Percentiles rank a stretch among this genome's conserved stretches.
Evolutionary conservation across 768 basidiomycete genomes (phyloP).

Genomic region (Boletus insuetus): DNA sequence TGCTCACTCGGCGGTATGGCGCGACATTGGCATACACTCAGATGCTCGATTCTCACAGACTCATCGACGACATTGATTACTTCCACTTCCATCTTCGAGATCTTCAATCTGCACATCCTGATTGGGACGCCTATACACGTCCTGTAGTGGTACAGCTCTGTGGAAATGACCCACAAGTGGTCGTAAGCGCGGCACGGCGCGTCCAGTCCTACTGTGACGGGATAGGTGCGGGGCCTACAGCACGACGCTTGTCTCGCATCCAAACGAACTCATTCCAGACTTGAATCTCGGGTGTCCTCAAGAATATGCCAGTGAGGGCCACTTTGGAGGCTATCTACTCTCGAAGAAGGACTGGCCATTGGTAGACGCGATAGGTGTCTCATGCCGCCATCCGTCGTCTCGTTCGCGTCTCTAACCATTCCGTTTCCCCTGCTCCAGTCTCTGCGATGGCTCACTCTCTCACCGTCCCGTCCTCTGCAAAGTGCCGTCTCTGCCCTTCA

Average conservation of each 20-base stretch:
- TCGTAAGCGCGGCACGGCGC: slow-evolving; percentile 60
- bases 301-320: slow-evolving; percentile 59
- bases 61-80: slow-evolving; percentile 64
- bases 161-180: slow-evolving; percentile 62
- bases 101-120: slow-evolving; percentile 32
- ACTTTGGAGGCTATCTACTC: slow-evolving; percentile 76
- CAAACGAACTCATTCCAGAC: slow-evolving; percentile 41
- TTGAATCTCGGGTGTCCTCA: slow-evolving; percentile 83
- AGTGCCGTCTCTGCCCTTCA: slow-evolving; percentile 57
- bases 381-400: not conserved
- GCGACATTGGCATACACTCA: slow-evolving; percentile 73
- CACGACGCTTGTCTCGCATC: not conserved
- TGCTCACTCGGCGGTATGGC: slow-evolving; percentile 58
- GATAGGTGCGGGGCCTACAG: slow-evolving; percentile 48
- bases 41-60: slow-evolving; percentile 64
- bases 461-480: slow-evolving; percentile 61
- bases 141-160: slow-evolving; percentile 73
- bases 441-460: slow-evolving; percentile 62
- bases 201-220: slow-evolving; percentile 62
- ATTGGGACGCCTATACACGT: slow-evolving; percentile 24
- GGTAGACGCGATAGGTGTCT: slow-evolving; percentile 58
- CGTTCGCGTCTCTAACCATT: not conserved
- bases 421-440: slow-evolving; percentile 39
- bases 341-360: slow-evolving; percentile 70
- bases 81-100: slow-evolving; percentile 62